Evolutionary conservation across 345 rosid genomes (phyloP).

Genomic region (Syzygium oleosum): DNA sequence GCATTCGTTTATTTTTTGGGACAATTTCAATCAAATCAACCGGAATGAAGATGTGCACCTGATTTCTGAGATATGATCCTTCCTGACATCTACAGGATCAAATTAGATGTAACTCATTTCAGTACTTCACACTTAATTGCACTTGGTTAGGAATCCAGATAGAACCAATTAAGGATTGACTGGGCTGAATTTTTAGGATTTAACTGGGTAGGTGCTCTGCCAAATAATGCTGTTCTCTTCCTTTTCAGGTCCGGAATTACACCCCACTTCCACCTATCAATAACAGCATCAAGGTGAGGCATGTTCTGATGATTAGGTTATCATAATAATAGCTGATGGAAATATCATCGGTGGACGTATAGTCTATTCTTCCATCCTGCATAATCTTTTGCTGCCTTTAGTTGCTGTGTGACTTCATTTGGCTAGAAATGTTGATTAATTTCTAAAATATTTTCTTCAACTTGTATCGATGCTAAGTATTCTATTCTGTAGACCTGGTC

Average conservation of each 20-base stretch:
- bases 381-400: background rate
- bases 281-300: constrained; percentile 39
- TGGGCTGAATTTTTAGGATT: background rate
- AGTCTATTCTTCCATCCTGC: background rate
- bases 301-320: background rate
- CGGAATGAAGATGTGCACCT: background rate
- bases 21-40: background rate
- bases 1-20: background rate
- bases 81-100: background rate
- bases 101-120: background rate
- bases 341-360: background rate
- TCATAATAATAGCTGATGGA: background rate
- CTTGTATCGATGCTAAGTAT: background rate
- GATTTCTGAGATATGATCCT: background rate
- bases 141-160: background rate
- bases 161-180: background rate
- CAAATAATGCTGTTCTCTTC: background rate
- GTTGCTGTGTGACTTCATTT: background rate
- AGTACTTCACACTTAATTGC: background rate
- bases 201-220: background rate
- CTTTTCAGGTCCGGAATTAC: constrained; percentile 41
- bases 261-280: constrained; percentile 43
- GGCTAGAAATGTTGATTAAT: background rate
- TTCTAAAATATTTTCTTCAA: background rate
- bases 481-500: background rate